Evolutionary conservation across 2,329 filamentous ascomycete species (phyloP).

Genomic region (Claviceps maximensis): DNA sequence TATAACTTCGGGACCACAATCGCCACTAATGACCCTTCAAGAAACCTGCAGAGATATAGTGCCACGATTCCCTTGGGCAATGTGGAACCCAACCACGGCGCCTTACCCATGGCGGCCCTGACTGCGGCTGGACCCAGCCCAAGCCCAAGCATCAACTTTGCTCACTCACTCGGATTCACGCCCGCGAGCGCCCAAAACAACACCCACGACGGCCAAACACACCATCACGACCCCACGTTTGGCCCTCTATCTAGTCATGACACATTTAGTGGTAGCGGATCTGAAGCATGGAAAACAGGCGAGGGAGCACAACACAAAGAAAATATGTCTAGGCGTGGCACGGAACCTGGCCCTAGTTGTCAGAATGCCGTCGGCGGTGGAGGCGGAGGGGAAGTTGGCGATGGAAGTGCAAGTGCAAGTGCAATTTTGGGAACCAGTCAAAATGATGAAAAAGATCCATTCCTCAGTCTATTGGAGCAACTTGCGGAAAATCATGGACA

Average conservation of each 20-base stretch:
- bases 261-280: slow-evolving; percentile 32
- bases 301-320: slow-evolving; percentile 16
- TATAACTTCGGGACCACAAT: not conserved
- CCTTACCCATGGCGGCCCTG: not conserved
- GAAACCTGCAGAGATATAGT: slow-evolving; percentile 12
- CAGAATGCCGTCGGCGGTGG: slow-evolving; percentile 31
- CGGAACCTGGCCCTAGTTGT: slow-evolving; percentile 28
- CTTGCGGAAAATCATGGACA: slow-evolving; percentile 65
- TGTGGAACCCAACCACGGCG: not conserved
- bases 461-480: slow-evolving; percentile 66
- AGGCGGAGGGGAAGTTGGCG: slow-evolving; percentile 25
- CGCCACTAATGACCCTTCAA: not conserved
- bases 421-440: slow-evolving; percentile 25
- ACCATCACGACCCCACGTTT: slow-evolving; percentile 46
- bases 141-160: slow-evolving; percentile 1
- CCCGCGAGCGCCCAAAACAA: slow-evolving; percentile 6
- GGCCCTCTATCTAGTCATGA: slow-evolving; percentile 36
- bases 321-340: slow-evolving; percentile 9
- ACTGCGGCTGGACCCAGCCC: not conserved
- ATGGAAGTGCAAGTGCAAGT: slow-evolving; percentile 22
- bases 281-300: slow-evolving; percentile 34
- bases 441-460: slow-evolving; percentile 64
- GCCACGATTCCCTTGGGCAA: not conserved
- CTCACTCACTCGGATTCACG: slow-evolving; percentile 24
- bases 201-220: not conserved